Base-by-base conservation (phyloP, 306 rosid genomes). In the Ziziphus jujuba region DNA sequence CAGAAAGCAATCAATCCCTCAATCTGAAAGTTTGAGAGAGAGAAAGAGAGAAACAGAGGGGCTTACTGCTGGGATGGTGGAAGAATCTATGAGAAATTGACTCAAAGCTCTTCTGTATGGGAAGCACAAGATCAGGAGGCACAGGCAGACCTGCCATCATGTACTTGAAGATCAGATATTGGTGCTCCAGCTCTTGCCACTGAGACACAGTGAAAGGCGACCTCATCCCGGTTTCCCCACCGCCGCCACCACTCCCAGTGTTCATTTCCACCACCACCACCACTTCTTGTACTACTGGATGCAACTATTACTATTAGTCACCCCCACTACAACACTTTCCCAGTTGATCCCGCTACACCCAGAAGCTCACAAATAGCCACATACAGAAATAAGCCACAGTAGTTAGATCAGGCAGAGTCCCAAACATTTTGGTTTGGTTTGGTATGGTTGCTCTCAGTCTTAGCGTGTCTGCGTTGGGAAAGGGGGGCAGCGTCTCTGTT, bases 141-240 rank as follows among this genome's bases (percentile, higher is more conserved):
- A 91, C 97, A 24, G 93, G 78, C 56, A 88, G 45, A 22, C 96
- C 96, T 3, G 93, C 93, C 72, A 86, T 80, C 67, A 91, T 79
- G 72, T 88, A 91, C 84, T 86, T 91, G 72, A 91, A 91, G 82
- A 91, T 91, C 75, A 86, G 84, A 52, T 92, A 93, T 68, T 91
- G 96, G 71, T 86, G 96, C 66, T 91, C 97, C 45, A 91, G 87
- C 84, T 91, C 96, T 66, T 86, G 91, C 96, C 96, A 91, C 82
- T 91, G 97, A 2, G 91, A 78, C 75, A 75, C 83, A 59, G 97
- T 91, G 82, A 91, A 91, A 70, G 85, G 92, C 20, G 90, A 78
- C 72, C 85, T 85, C 62, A 63, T 58, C 56, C 85, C 79, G 33
- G 52, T 70, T 51, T 62, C 21, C 61, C 73, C 73, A 51, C 45